These are phyloP conservation scores for Colletotrichum higginsianum DNA, from an alignment of 2,329 filamentous ascomycete species.

Conservation along the genomic window DNA sequence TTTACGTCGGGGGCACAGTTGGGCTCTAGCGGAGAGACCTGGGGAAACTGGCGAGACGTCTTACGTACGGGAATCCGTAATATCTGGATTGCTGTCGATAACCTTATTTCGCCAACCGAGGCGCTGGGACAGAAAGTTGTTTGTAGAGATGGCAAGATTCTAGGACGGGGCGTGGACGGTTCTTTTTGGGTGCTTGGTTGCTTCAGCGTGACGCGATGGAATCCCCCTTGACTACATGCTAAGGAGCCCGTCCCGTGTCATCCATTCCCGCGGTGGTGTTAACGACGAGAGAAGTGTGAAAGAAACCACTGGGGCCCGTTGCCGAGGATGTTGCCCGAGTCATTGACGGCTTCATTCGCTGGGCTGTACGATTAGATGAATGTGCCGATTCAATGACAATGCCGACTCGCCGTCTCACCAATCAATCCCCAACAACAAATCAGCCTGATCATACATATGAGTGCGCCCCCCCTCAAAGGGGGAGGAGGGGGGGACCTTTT, in stretches of 20 bases:
- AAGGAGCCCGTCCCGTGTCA: too few species aligned
- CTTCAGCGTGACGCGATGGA: too few species aligned
- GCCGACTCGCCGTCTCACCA: neutral
- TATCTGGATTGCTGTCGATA: slow-evolving; percentile 15
- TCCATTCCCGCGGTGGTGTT: too few species aligned
- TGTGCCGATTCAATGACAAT: slow-evolving; percentile 8
- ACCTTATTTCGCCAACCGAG: slow-evolving; percentile 24
- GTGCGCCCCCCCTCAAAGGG: too few species aligned
- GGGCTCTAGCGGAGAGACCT: slow-evolving; percentile 7
- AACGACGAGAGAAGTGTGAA: too few species aligned
- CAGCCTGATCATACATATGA: neutral
- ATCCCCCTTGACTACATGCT: too few species aligned
- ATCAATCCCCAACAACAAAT: neutral
- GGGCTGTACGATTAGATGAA: neutral
- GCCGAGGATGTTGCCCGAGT: slow-evolving; percentile 14
- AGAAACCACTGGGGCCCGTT: too few species aligned
- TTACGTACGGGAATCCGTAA: slow-evolving; percentile 38
- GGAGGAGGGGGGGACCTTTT: slow-evolving; percentile 20
- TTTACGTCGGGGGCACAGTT: neutral
- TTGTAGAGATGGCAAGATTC: neutral
- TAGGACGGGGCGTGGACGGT: too few species aligned
- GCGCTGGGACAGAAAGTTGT: neutral
- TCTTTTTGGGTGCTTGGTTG: too few species aligned
- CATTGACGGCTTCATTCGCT: slow-evolving; percentile 13
- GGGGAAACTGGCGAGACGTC: slow-evolving; percentile 17